Conservation (phyloP, 768 basidiomycete genomes). For the Leccinum sublutescens region DNA sequence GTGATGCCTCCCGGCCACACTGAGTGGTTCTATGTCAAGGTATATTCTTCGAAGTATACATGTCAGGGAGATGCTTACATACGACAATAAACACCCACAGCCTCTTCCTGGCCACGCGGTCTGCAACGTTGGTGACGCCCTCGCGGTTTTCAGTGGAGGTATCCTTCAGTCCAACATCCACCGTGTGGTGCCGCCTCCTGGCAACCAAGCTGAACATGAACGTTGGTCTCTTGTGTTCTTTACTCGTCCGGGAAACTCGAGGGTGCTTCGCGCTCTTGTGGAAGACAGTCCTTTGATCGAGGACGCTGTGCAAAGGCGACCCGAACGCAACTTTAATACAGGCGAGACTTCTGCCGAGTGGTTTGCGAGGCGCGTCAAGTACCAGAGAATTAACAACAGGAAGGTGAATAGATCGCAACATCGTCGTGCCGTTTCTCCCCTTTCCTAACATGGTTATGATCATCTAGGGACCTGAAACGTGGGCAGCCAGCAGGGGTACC, state of each 20-base stretch:
- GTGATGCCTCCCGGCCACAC: conserved; percentile 61
- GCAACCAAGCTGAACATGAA: conserved; percentile 47
- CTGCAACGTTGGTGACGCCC: conserved; percentile 62
- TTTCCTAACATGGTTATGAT: neutral
- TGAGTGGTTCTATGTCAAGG: conserved; percentile 69
- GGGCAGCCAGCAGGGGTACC: conserved; percentile 30
- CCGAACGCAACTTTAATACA: conserved; percentile 38
- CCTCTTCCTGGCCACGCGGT: conserved; percentile 57
- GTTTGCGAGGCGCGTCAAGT: conserved; percentile 40
- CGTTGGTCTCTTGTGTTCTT: conserved; percentile 73
- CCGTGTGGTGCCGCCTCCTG: conserved; percentile 63
- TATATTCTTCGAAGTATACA: conserved; percentile 11
- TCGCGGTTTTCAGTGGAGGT: conserved; percentile 61
- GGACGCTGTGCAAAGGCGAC: conserved; percentile 35
- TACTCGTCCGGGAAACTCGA: conserved; percentile 56
- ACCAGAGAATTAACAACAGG: conserved; percentile 42
- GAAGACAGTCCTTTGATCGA: conserved; percentile 53
- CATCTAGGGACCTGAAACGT: conserved; percentile 31
- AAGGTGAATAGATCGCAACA: conserved; percentile 31
- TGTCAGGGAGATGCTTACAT: neutral
- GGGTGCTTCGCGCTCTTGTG: conserved; percentile 48
- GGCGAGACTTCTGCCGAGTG: conserved; percentile 40
- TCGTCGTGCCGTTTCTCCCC: neutral
- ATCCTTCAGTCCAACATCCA: conserved; percentile 64
- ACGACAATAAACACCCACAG: conserved; percentile 7